Evolutionary conservation across 169 alveolate genomes (phyloP).

Genomic region (Toxoplasma gondii): DNA sequence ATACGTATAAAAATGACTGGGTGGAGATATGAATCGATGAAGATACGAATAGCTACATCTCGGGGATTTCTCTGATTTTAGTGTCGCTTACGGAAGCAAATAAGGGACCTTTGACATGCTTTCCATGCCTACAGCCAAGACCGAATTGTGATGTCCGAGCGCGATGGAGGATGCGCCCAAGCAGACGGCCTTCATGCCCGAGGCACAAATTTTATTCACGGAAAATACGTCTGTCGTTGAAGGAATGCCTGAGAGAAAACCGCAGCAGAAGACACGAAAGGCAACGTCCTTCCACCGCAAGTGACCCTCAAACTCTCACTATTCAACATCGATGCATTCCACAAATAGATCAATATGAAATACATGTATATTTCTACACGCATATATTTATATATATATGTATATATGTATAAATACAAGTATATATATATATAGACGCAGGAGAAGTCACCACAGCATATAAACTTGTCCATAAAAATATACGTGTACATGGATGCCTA

Average conservation of each 20-base stretch:
- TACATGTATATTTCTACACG: neutral
- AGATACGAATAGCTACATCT: neutral
- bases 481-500: too few relatives aligned
- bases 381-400: neutral
- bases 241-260: constrained; percentile 51
- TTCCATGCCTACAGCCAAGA: constrained; percentile 81
- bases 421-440: neutral
- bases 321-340: neutral
- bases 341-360: neutral
- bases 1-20: too few relatives aligned
- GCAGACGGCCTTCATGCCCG: constrained; percentile 79
- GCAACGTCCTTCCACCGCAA: neutral
- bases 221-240: constrained; percentile 50
- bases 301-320: neutral
- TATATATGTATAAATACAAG: neutral
- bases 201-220: constrained; percentile 78
- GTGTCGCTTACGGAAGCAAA: constrained; percentile 34
- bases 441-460: too few relatives aligned
- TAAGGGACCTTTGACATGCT: constrained; percentile 74
- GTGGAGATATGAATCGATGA: too few relatives aligned
- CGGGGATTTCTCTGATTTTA: neutral
- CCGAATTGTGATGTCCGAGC: constrained; percentile 67
- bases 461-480: neutral
- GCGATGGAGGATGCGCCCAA: constrained; percentile 73
- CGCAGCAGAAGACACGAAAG: neutral